A percentile compares a stretch with the other conserved stretches of the same genome.
phyloP scores from a whole-genome alignment of 768 basidiomycete genomes.

The Sarcodon sp. region DNA sequence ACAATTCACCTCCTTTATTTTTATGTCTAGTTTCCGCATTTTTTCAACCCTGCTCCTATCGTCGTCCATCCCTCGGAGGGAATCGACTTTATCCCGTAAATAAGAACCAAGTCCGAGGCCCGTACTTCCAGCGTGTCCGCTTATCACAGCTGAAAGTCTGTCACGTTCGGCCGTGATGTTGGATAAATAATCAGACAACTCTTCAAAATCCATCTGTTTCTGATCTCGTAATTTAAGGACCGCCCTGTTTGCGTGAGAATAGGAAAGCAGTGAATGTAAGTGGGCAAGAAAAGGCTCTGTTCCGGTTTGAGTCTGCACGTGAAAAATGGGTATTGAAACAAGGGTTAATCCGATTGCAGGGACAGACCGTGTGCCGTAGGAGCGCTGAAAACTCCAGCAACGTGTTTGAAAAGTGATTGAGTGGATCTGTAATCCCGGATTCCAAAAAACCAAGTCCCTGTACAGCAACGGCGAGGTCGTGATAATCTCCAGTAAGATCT shows the following conservation, averaged over 20 bases:
- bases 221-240: conserved; percentile 94
- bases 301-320: conserved; percentile 66
- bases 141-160: conserved; percentile 78
- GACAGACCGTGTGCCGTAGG: conserved; percentile 65
- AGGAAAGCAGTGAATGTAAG: conserved; percentile 85
- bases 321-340: not conserved
- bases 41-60: conserved; percentile 87
- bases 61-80: conserved; percentile 85
- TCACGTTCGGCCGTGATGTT: conserved; percentile 92
- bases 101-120: conserved; percentile 83
- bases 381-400: conserved; percentile 90
- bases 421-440: conserved; percentile 94
- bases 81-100: conserved; percentile 85
- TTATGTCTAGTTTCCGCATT: conserved; percentile 84
- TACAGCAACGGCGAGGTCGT: conserved; percentile 90
- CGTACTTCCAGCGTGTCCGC: conserved; percentile 76
- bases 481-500: conserved; percentile 97
- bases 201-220: conserved; percentile 98
- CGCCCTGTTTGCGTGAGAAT: conserved; percentile 86
- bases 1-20: conserved; percentile 81
- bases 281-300: conserved; percentile 87
- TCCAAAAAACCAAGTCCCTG: conserved; percentile 97
- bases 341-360: not conserved
- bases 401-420: conserved; percentile 95
- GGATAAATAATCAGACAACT: conserved; percentile 88